Conservation (phyloP, 768 basidiomycete species). For the Tremella yokohamensis region DNA sequence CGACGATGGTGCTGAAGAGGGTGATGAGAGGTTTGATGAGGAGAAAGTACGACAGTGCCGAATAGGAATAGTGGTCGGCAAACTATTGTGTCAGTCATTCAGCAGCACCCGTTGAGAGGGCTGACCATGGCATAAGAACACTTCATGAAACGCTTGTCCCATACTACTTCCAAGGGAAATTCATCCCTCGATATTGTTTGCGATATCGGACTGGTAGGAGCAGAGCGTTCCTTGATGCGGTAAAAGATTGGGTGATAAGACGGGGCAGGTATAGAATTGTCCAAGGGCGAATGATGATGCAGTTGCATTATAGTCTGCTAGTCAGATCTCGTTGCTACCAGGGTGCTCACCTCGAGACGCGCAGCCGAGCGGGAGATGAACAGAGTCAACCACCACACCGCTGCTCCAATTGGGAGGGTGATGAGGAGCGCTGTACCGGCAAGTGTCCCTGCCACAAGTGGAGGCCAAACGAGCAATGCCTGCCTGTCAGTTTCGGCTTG, state of each 20-base stretch:
- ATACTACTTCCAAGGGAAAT: slow-evolving; percentile 15
- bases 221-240: slow-evolving; percentile 28
- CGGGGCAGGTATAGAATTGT: slow-evolving; percentile 18
- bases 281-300: slow-evolving; percentile 37
- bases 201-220: slow-evolving; percentile 14
- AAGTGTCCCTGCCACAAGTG: slow-evolving; percentile 47
- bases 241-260: slow-evolving; percentile 48
- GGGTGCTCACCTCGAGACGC: slow-evolving; percentile 40
- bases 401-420: slow-evolving; percentile 46
- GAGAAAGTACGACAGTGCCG: slow-evolving; percentile 46
- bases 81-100: slow-evolving; percentile 19
- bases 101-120: neutral
- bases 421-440: slow-evolving; percentile 48
- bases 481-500: slow-evolving; percentile 10
- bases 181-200: slow-evolving; percentile 3
- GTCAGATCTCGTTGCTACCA: too few species aligned
- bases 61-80: slow-evolving; percentile 47
- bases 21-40: slow-evolving; percentile 49
- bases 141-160: slow-evolving; percentile 49
- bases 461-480: slow-evolving; percentile 48
- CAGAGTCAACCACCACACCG: slow-evolving; percentile 49
- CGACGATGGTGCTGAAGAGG: slow-evolving; percentile 44
- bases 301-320: slow-evolving; percentile 47
- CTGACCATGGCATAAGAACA: slow-evolving; percentile 48
- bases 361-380: slow-evolving; percentile 48